phyloP scores from a whole-genome alignment of 495 filamentous ascomycete genomes.

The Poronia punctata region DNA sequence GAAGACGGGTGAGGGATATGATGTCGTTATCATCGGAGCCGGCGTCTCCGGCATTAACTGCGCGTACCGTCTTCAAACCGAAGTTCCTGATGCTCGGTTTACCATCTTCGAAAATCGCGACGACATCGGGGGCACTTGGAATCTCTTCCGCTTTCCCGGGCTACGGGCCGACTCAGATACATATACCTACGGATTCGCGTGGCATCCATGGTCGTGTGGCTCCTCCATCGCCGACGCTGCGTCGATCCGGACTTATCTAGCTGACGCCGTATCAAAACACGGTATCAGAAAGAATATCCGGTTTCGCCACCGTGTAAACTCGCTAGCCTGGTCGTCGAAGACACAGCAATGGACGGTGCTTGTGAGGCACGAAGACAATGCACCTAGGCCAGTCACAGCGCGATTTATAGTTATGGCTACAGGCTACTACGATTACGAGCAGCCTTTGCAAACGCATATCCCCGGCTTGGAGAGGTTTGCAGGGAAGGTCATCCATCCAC shows the following conservation, averaged over 20 bases:
- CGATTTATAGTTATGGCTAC: conserved; percentile 49
- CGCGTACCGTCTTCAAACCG: conserved; percentile 53
- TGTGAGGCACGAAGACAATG: conserved; percentile 15
- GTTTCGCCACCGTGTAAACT: conserved; percentile 43
- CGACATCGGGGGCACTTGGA: conserved; percentile 56
- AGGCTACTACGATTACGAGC: conserved; percentile 53
- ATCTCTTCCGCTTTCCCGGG: conserved; percentile 57
- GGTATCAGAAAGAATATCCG: conserved; percentile 51
- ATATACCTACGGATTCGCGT: conserved; percentile 56
- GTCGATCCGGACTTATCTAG: conserved; percentile 50
- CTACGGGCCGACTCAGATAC: conserved; percentile 55
- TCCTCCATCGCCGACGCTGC: conserved; percentile 51
- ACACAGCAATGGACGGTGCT: conserved; percentile 47
- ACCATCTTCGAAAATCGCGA: conserved; percentile 50
- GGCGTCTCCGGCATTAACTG: conserved; percentile 64
- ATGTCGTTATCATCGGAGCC: conserved; percentile 58
- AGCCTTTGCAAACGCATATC: conserved; percentile 43
- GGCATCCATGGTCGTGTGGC: conserved; percentile 47
- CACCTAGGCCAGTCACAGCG: conserved; percentile 20
- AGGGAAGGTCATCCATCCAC: conserved; percentile 42
- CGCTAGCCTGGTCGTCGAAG: conserved; percentile 46
- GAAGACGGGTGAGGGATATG: too few relatives aligned
- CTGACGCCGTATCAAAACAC: conserved; percentile 42
- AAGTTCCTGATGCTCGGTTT: conserved; percentile 44
- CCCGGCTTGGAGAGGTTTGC: conserved; percentile 43